Evolutionary conservation across 768 basidiomycete genomes (phyloP).

Genomic region (Dentipellis fragilis): DNA sequence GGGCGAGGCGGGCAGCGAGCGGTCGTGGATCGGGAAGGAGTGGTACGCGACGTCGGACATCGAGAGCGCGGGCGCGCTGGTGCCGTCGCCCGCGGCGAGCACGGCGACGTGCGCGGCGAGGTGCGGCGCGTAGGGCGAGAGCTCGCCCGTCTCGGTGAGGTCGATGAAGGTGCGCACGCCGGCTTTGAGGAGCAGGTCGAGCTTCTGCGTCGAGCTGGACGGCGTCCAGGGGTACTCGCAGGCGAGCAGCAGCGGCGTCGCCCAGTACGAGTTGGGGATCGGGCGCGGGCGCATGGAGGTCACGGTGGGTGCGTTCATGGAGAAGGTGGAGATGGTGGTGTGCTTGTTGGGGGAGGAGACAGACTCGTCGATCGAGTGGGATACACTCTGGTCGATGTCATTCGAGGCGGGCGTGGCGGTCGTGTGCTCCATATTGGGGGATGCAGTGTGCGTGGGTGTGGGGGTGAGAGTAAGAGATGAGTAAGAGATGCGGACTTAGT

Average conservation of each 20-base stretch:
- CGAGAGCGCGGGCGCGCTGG: no score
- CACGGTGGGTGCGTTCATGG: background rate
- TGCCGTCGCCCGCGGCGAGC: slow-evolving; percentile 22
- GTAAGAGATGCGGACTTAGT: no score
- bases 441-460: no score
- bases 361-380: no score
- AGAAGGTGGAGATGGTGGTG: no score
- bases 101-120: slow-evolving; percentile 43
- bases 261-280: slow-evolving; percentile 84
- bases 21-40: slow-evolving; percentile 70
- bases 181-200: slow-evolving; percentile 60
- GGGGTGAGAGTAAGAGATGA: no score
- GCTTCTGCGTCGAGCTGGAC: slow-evolving; percentile 40
- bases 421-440: no score
- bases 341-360: no score
- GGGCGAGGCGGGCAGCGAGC: slow-evolving; percentile 50
- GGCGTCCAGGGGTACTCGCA: slow-evolving; percentile 79
- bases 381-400: no score
- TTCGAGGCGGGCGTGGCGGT: no score
- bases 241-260: slow-evolving; percentile 58
- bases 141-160: slow-evolving; percentile 74
- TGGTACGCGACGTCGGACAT: slow-evolving; percentile 55
- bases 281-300: slow-evolving; percentile 33
- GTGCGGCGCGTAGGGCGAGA: slow-evolving; percentile 51
- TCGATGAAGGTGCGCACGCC: slow-evolving; percentile 79